phyloP scores from a whole-genome alignment of 2,329 filamentous ascomycete species.

The Fusarium chaquense region DNA sequence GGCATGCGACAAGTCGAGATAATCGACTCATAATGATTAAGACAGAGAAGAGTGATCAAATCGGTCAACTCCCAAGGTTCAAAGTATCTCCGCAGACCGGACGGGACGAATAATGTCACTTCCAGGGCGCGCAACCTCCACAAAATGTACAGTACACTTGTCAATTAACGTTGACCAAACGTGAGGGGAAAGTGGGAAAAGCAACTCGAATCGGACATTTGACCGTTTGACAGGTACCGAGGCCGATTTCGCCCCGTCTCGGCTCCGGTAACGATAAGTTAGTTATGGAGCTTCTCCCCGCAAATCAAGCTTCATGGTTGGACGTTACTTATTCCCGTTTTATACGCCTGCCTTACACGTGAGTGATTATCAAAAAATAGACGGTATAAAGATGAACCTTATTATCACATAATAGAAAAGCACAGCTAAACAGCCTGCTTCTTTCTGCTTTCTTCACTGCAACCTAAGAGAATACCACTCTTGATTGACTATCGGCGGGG shows the following conservation, averaged over 20 bases:
- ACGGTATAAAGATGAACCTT: too few species aligned
- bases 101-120: conserved; percentile 8
- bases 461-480: too few species aligned
- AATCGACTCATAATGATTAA: conserved; percentile 20
- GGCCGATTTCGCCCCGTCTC: conserved; percentile 30
- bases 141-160: conserved; percentile 5
- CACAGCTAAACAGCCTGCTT: too few species aligned
- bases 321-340: conserved; percentile 8
- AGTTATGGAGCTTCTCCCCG: conserved; percentile 9
- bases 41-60: conserved; percentile 3
- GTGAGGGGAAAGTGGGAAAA: conserved; percentile 29
- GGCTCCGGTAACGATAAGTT: conserved; percentile 22
- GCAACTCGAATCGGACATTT: conserved; percentile 5
- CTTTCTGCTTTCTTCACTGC: too few species aligned
- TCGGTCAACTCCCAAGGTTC: not conserved
- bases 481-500: too few species aligned
- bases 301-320: conserved; percentile 8
- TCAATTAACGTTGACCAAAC: not conserved
- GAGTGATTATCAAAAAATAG: too few species aligned
- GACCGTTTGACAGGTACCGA: conserved; percentile 22
- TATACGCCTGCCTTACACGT: not conserved
- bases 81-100: conserved; percentile 22
- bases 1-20: conserved; percentile 19
- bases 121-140: conserved; percentile 17
- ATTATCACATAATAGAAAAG: too few species aligned